A percentile compares a stretch with the other conserved stretches of the same genome.
Conservation (phyloP, 805 yeast species). For the Myxozyma mucilagina region DNA sequence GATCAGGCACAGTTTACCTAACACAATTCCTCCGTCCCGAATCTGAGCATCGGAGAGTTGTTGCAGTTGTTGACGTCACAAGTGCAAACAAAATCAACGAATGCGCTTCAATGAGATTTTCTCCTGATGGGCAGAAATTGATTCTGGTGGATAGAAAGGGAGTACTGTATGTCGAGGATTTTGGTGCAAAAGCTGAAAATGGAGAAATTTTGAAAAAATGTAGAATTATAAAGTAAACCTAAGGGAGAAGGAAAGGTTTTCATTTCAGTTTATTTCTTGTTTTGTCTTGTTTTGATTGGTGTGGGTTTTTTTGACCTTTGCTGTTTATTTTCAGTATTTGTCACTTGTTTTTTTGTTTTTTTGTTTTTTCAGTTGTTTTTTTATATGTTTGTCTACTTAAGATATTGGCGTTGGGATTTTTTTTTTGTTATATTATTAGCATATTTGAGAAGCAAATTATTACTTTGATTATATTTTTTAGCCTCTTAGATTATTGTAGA, state of each 20-base stretch:
- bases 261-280: too few relatives aligned
- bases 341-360: background rate
- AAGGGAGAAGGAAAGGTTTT: too few relatives aligned
- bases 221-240: conserved; percentile 24
- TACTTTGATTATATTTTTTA: too few relatives aligned
- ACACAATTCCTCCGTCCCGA: conserved; percentile 59
- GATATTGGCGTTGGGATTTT: too few relatives aligned
- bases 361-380: background rate
- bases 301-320: background rate
- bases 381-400: too few relatives aligned
- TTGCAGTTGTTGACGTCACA: conserved; percentile 73
- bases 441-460: too few relatives aligned
- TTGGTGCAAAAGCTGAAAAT: conserved; percentile 64
- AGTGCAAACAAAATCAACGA: conserved; percentile 70
- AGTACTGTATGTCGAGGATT: conserved; percentile 73
- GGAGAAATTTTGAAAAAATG: conserved; percentile 30
- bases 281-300: too few relatives aligned
- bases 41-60: conserved; percentile 58
- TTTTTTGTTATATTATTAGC: too few relatives aligned
- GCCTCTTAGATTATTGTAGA: too few relatives aligned
- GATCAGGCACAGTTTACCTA: conserved; percentile 66
- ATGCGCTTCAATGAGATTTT: conserved; percentile 76
- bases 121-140: conserved; percentile 77
- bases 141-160: conserved; percentile 83
- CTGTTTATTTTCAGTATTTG: background rate